A percentile compares a stretch with the other conserved stretches of the same genome.
phyloP scores from a whole-genome alignment of 768 basidiomycete genomes.

The Phanerochaete sordida region DNA sequence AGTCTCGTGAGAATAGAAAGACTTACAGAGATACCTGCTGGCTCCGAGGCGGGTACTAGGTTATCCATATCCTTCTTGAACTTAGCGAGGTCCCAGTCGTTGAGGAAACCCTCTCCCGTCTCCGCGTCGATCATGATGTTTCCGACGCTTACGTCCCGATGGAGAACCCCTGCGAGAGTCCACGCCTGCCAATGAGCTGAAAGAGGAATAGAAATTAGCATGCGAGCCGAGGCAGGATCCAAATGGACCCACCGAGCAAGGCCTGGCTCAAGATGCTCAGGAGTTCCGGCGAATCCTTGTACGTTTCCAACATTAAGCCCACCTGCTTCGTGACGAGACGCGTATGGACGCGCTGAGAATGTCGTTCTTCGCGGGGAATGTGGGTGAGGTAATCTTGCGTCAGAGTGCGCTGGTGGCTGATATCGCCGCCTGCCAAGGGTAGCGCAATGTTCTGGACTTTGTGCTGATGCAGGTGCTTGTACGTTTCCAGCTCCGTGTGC shows the following conservation, averaged over 20 bases:
- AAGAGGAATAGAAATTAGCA: not conserved
- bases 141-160: slow-evolving; percentile 6
- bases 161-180: not conserved
- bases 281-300: not conserved
- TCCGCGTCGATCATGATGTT: slow-evolving; percentile 8
- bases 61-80: not conserved
- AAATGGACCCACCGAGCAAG: not conserved
- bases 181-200: slow-evolving; percentile 4
- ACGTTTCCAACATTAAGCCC: not conserved
- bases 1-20: not conserved
- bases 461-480: not conserved
- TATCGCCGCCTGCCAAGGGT: not conserved
- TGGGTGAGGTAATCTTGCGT: not conserved
- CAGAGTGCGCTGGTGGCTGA: not conserved
- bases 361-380: not conserved
- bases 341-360: not conserved
- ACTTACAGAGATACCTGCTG: not conserved
- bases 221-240: no score
- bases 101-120: not conserved
- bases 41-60: not conserved
- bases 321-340: not conserved
- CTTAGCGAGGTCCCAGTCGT: slow-evolving; percentile 13
- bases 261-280: not conserved
- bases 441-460: not conserved
- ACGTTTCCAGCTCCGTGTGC: not conserved